Evolutionary conservation across 2,329 filamentous ascomycete species (phyloP).

Genomic region (Diaporthe citri): DNA sequence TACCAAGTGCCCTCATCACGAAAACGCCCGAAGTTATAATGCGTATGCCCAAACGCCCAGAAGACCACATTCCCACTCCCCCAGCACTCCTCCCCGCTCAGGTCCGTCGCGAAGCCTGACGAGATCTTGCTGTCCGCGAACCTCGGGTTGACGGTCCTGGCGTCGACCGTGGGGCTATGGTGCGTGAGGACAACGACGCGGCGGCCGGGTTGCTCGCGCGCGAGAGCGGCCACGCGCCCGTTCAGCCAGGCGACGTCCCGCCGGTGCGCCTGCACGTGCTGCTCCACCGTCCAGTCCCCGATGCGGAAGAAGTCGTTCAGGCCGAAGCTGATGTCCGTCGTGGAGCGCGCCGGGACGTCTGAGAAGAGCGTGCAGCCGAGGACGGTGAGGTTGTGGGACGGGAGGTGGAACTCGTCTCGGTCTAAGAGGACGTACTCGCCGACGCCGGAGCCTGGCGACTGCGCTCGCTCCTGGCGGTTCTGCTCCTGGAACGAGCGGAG

Average conservation of each 20-base stretch:
- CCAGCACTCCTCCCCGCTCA: slow-evolving; percentile 53
- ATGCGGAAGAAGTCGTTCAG: slow-evolving; percentile 60
- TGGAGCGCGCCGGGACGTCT: neutral
- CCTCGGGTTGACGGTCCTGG: slow-evolving; percentile 40
- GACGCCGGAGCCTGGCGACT: slow-evolving; percentile 42
- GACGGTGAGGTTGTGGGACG: slow-evolving; percentile 46
- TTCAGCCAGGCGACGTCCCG: slow-evolving; percentile 47
- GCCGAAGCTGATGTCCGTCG: neutral
- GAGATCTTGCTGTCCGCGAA: slow-evolving; percentile 41
- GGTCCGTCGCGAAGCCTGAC: slow-evolving; percentile 56
- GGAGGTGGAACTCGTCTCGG: slow-evolving; percentile 45
- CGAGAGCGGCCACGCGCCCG: slow-evolving; percentile 38
- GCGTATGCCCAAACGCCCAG: slow-evolving; percentile 65
- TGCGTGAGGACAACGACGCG: slow-evolving; percentile 44
- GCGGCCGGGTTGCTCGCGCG: neutral
- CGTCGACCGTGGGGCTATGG: slow-evolving; percentile 43
- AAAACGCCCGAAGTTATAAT: slow-evolving; percentile 58
- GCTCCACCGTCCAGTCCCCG: slow-evolving; percentile 42
- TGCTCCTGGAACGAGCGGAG: slow-evolving; percentile 51
- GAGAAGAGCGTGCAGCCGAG: slow-evolving; percentile 48
- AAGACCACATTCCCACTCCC: slow-evolving; percentile 50
- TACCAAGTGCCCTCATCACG: slow-evolving; percentile 38
- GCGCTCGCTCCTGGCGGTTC: slow-evolving; percentile 31
- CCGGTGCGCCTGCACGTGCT: slow-evolving; percentile 43
- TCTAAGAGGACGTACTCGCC: slow-evolving; percentile 58